Evolutionary conservation across 177 flowering plant species (phyloP), one percentile per base, ranked within the genome.

Genomic region (Tripterygium wilfordii): DNA sequence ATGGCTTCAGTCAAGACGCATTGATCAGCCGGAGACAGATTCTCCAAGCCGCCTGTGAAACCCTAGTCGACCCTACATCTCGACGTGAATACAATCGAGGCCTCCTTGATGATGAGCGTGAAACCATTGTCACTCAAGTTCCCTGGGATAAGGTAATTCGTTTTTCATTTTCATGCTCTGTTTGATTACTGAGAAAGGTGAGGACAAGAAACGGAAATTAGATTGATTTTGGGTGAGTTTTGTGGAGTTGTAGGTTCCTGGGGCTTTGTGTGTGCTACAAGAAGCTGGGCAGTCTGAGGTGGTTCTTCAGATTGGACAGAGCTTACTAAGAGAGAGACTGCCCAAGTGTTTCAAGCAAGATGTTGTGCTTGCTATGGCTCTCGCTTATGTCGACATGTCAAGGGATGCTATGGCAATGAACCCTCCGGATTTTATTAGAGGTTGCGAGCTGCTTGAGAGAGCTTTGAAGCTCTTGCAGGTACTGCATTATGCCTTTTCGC

Each of bases 391-490:
- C 37, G 98, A 92, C 49, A 23, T 78, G 36, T 88, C 96, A 0
- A 84, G 98, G 72, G 94, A 92, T 68, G 87, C 91, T 3, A 86
- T 92, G 98, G 83, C 83, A 7, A 54, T 80, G 59, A 50, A 79
- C 25, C 94, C 90, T 0, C 99, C 99, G 0, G 90, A 88, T 76
- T 74, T 80, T 61, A 68, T 92, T 43, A 39, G 26, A 41, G 81
- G 89, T 24, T 84, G 94, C 64, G 91, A 88, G 54, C 58, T 73
- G 45, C 79, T 92, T 8, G 99, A 82, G 71, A 67, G 85, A 61
- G 96, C 99, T 48, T 67, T 92, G 71, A 92, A 78, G 70, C 78
- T 92, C 37, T 67, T 92, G 71, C 96, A 92, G 85, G 96, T 84
- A 22, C 37, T 32, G 18, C 4, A 0, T 10, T 18, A 9, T 19